Conservation (phyloP, 257 asterid species). For the Nicotiana attenuata region DNA sequence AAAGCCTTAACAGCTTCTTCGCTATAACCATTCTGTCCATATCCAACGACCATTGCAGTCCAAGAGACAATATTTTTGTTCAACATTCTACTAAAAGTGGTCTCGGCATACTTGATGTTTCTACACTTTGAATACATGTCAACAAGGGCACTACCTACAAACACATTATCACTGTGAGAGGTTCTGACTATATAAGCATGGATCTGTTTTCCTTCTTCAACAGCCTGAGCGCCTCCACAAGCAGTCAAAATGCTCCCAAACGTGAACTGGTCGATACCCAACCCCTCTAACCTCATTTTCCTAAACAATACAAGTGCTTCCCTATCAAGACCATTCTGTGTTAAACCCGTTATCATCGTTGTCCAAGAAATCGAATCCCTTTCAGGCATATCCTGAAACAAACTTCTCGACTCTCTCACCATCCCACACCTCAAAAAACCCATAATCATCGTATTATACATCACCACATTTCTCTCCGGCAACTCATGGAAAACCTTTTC, state of each 20-base stretch:
- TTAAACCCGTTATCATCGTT: slow-evolving; percentile 70
- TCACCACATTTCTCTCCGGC: slow-evolving; percentile 36
- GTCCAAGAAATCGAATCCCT: slow-evolving; percentile 91
- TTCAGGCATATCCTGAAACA: slow-evolving; percentile 58
- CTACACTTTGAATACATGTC: slow-evolving; percentile 86
- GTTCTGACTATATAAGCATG: slow-evolving; percentile 62
- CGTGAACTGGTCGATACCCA: slow-evolving; percentile 72
- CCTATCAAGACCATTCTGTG: slow-evolving; percentile 47
- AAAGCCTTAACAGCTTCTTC: slow-evolving; percentile 74
- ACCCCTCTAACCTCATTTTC: slow-evolving; percentile 55
- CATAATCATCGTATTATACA: slow-evolving; percentile 35
- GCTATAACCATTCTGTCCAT: slow-evolving; percentile 82
- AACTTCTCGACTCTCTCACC: slow-evolving; percentile 29
- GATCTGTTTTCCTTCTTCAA: slow-evolving; percentile 70
- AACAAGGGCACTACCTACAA: slow-evolving; percentile 87
- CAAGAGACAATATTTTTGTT: slow-evolving; percentile 72
- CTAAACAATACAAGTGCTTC: slow-evolving; percentile 51
- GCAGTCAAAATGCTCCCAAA: slow-evolving; percentile 85
- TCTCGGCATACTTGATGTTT: slow-evolving; percentile 61
- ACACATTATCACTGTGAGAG: slow-evolving; percentile 50
- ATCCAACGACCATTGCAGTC: slow-evolving; percentile 96
- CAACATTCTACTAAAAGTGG: slow-evolving; percentile 50
- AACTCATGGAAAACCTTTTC: slow-evolving; percentile 42
- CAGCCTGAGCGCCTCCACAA: slow-evolving; percentile 63
- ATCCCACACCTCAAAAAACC: slow-evolving; percentile 36